These are phyloP conservation scores for Guyanaporus albipodus DNA, from an alignment of 768 basidiomycete species.

Conservation along the genomic window DNA sequence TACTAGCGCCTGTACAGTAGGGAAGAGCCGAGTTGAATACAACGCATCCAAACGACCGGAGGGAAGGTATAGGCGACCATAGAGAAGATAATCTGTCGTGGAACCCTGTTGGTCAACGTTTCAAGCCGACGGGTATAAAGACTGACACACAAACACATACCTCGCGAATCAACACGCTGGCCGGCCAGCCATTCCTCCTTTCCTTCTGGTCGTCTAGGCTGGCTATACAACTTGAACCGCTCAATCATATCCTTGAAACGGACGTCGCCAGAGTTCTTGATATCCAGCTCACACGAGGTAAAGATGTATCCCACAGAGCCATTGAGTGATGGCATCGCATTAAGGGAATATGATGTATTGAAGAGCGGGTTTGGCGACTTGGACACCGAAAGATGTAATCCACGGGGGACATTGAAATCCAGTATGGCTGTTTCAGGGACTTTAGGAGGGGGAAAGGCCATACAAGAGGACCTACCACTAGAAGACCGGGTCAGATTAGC, in stretches of 20 bases:
- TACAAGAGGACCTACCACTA: conserved; percentile 51
- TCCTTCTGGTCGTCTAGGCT: conserved; percentile 73
- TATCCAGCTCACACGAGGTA: conserved; percentile 77
- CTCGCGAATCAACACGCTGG: conserved; percentile 68
- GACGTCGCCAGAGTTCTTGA: conserved; percentile 65
- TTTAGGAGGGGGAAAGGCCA: conserved; percentile 5
- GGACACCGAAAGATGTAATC: conserved; percentile 73
- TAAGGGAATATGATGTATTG: conserved; percentile 89
- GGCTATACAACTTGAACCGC: conserved; percentile 78
- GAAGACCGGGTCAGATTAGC: conserved; percentile 88
- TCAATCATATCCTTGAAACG: conserved; percentile 88
- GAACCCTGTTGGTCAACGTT: conserved; percentile 20
- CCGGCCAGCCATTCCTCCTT: conserved; percentile 84
- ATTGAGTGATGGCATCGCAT: conserved; percentile 87
- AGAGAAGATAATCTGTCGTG: conserved; percentile 80
- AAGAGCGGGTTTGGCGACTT: conserved; percentile 89
- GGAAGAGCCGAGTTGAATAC: conserved; percentile 75
- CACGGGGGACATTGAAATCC: conserved; percentile 84
- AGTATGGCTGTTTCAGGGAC: conserved; percentile 60
- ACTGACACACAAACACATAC: conserved; percentile 39
- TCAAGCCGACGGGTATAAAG: conserved; percentile 5
- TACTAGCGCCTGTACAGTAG: conserved; percentile 77
- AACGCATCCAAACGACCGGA: conserved; percentile 85
- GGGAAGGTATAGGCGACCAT: conserved; percentile 88
- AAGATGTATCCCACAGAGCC: conserved; percentile 94